These are phyloP conservation scores for Colletotrichum musae DNA, from an alignment of 2,329 filamentous ascomycete species.

Conservation along the genomic window DNA sequence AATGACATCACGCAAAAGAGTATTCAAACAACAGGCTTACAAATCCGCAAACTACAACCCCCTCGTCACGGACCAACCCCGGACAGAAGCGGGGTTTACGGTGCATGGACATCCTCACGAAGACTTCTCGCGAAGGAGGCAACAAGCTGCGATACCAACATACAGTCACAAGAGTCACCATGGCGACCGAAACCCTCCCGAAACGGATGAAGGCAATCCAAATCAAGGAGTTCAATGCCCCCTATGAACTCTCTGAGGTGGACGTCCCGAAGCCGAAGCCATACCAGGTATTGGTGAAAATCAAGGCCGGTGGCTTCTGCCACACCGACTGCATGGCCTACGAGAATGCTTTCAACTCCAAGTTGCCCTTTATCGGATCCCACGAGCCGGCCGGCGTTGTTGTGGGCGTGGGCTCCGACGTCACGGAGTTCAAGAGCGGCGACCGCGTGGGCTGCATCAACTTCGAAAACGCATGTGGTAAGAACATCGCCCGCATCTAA, in stretches of 20 bases:
- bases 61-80: not conserved
- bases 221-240: conserved; percentile 24
- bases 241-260: conserved; percentile 30
- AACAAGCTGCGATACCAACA: not conserved
- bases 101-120: no score
- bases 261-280: conserved; percentile 30
- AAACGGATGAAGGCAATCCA: not conserved
- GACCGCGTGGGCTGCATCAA: conserved; percentile 43
- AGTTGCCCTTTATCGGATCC: conserved; percentile 32
- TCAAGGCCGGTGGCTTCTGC: conserved; percentile 39
- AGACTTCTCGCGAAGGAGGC: no score
- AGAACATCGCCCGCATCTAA: not conserved
- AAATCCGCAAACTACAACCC: not conserved
- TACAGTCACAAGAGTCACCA: not conserved
- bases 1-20: not conserved
- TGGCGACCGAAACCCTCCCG: not conserved
- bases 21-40: not conserved
- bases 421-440: conserved; percentile 15
- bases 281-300: conserved; percentile 37
- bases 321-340: conserved; percentile 40
- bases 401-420: conserved; percentile 7
- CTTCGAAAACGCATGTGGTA: conserved; percentile 36
- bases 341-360: conserved; percentile 31
- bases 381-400: conserved; percentile 37
- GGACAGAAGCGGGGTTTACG: not conserved